A percentile compares a stretch with the other conserved stretches of the same genome.
Conservation (phyloP, 2,329 filamentous ascomycete genomes). For the Aspergillus niger region DNA sequence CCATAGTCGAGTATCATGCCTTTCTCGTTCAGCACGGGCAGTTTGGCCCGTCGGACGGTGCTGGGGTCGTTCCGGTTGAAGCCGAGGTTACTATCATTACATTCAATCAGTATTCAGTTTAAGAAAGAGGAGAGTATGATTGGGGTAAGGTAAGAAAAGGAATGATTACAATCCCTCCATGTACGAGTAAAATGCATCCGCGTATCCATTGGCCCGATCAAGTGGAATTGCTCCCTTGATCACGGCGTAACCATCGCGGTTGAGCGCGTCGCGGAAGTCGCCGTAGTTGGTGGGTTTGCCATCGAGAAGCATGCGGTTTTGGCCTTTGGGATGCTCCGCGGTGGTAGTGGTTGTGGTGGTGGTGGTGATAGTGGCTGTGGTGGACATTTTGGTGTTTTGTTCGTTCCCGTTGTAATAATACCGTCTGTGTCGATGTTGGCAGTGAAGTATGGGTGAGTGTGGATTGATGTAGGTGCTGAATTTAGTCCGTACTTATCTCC, state of each 20-base stretch:
- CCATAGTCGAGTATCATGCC: slow-evolving; percentile 53
- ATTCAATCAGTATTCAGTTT: not conserved
- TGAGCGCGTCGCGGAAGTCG: slow-evolving; percentile 31
- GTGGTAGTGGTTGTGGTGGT: not conserved
- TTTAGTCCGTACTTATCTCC: not conserved
- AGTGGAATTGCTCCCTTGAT: slow-evolving; percentile 50
- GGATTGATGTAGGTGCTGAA: not conserved
- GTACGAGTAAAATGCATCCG: slow-evolving; percentile 26
- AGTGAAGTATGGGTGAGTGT: not conserved
- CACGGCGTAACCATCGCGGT: slow-evolving; percentile 48
- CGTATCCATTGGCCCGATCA: slow-evolving; percentile 39
- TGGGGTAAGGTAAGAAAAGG: not conserved
- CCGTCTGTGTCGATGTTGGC: not conserved
- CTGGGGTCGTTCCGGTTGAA: slow-evolving; percentile 39
- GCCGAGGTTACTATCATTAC: slow-evolving; percentile 32
- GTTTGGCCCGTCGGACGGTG: slow-evolving; percentile 37
- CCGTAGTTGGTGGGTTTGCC: slow-evolving; percentile 21
- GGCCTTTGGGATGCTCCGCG: not conserved
- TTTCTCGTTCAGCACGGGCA: slow-evolving; percentile 50
- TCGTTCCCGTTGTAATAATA: not conserved
- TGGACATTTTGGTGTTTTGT: slow-evolving; percentile 18
- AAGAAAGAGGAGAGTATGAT: too few relatives aligned
- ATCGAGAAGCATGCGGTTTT: slow-evolving; percentile 23
- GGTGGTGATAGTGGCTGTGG: slow-evolving; percentile 15
- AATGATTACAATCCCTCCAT: slow-evolving; percentile 27